These are phyloP conservation scores for Elsinoe perseae DNA, from an alignment of 2,329 filamentous ascomycete species.

Conservation along the genomic window DNA sequence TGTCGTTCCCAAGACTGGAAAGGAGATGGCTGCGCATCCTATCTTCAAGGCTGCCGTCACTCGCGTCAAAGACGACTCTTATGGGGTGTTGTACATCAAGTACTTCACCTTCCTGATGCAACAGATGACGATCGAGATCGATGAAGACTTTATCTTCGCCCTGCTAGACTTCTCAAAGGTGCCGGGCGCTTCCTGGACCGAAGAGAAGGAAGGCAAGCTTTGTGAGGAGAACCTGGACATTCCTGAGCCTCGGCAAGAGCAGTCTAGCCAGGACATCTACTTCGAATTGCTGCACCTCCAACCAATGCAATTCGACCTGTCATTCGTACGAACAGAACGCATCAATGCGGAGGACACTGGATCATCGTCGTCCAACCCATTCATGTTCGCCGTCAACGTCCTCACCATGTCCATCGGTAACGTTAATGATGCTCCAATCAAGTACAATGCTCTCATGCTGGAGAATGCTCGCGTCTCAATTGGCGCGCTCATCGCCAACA, in stretches of 20 bases:
- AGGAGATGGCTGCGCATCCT: slow-evolving; percentile 92
- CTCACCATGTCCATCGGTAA: slow-evolving; percentile 99
- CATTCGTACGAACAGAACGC: slow-evolving; percentile 91
- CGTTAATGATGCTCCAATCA: slow-evolving; percentile 92
- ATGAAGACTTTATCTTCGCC: slow-evolving; percentile 97
- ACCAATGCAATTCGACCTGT: slow-evolving; percentile 95
- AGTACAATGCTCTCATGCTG: slow-evolving; percentile 85
- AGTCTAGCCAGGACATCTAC: slow-evolving; percentile 88
- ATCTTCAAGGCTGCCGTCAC: slow-evolving; percentile 89
- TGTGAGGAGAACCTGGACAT: slow-evolving; percentile 88
- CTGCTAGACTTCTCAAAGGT: slow-evolving; percentile 92
- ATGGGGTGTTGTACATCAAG: slow-evolving; percentile 96
- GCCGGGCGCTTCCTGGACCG: slow-evolving; percentile 79
- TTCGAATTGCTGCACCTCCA: slow-evolving; percentile 96
- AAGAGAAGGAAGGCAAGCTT: slow-evolving; percentile 73
- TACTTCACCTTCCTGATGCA: slow-evolving; percentile 90
- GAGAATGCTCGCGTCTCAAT: slow-evolving; percentile 92
- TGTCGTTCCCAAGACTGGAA: slow-evolving; percentile 92
- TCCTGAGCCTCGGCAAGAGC: slow-evolving; percentile 78
- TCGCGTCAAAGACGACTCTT: slow-evolving; percentile 94
- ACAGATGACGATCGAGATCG: slow-evolving; percentile 95
- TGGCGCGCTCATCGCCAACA: slow-evolving; percentile 71
- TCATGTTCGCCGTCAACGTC: slow-evolving; percentile 98
- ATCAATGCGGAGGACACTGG: slow-evolving; percentile 95
- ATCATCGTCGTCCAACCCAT: slow-evolving; percentile 71